Evolutionary conservation across 225 moss, liverwort and hornwort species (phyloP), one percentile per base, ranked within the genome.

Genomic region (Polytrichum formosum): DNA sequence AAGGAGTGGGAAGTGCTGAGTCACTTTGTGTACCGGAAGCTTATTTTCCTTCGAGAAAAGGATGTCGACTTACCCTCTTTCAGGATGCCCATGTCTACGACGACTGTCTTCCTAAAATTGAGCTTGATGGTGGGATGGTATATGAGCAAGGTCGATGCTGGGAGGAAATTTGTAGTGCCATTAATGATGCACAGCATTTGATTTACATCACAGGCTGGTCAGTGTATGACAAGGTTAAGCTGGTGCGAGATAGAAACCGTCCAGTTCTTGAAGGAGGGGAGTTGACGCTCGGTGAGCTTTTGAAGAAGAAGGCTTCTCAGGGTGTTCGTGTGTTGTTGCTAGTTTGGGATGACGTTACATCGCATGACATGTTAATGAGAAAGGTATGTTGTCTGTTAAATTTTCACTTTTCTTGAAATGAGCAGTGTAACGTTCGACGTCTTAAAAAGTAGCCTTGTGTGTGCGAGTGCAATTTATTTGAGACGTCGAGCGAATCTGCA

Each of bases 161-260:
- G 92, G 94, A 98, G 67, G 97, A 98, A 13, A 71, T 92, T 69
- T 90, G 94, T 64, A 67, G 69, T 0, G 90, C 91, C 25, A 88
- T 98, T 66, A 72, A 81, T 31, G 94, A 87, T 63, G 94, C 97
- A 5, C 87, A 88, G 64, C 92, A 98, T 76, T 54, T 98, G 6
- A 79, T 98, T 4, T 98, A 98, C 54, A 92, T 98, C 30, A 90
- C 92, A 0, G 97, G 97, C 5, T 98, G 97, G 97, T 92, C 97
- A 8, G 87, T 98, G 29, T 77, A 78, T 7, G 87, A 91, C 63
- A 87, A 91, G 78, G 78, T 94, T 31, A 83, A 54, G 56, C 74
- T 98, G 73, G 74, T 94, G 35, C 85, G 97, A 6, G 94, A 94
- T 54, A 37, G 58, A 2, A 80, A 85, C 65, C 80, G 88, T n/a